Base-by-base conservation (phyloP, 208 protist genomes). In the Leishmania tarentolae region DNA sequence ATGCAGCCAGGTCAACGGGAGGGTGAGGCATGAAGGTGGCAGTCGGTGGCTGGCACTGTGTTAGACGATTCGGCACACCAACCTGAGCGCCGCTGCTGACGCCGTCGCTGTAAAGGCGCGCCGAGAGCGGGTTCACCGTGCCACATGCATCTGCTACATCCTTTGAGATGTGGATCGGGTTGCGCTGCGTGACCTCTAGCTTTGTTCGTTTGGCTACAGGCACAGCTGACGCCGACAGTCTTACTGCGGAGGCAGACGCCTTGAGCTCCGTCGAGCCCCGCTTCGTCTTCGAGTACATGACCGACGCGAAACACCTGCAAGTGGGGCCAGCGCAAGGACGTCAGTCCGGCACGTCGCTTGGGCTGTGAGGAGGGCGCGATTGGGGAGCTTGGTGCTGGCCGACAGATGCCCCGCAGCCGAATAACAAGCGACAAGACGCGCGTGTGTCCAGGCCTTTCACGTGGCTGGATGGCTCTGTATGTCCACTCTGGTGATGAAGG, bases 101-200 rank as follows among this genome's bases (percentile, higher is more conserved):
- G 72, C 90, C 89, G 80, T 95, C 91, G 83, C 88, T 88, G 86
- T 97, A 96, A 50, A 98, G 83, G 3, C 90, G 91, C 52, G 50
- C 63, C 5, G 92, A 68, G 8, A 98, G 86, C n/a, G 92, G 93
- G 79, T 98, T 98, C 50, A 81, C 70, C n/a, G 80, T 76, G 28
- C 90, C 86, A 72, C 87, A 91, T 37, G 86, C 85, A 56, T 98
- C 95, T 28, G 88, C 88, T 5, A 91, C 92, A 70, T 96, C 92
- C 81, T 90, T 94, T 19, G 95, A 94, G 44, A 98, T 91, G 86
- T 96, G 95, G 61, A 91, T 88, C 2, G 95, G 95, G 80, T 98
- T 98, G 70, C 95, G 92, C 77, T 95, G 94, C 65, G 90, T 83
- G 46, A 83, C 71, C 66, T 87, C 90, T 44, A 87, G 77, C 76